Conservation (phyloP, 768 basidiomycete genomes). For the Suillus bovinus region DNA sequence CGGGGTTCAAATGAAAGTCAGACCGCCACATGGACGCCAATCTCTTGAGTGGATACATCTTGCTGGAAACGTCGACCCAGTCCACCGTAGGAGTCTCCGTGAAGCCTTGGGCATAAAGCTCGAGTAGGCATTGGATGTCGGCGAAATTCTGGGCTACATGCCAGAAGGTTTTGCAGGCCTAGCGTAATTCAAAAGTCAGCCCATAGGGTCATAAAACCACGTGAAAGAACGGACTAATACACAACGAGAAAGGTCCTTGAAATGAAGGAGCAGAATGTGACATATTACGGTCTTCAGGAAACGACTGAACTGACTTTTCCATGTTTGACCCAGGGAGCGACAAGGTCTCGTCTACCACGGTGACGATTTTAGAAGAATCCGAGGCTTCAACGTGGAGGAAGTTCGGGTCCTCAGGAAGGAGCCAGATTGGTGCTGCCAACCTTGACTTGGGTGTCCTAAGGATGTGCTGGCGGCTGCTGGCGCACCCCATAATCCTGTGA, state of each 20-base stretch:
- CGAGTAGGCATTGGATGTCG: neutral
- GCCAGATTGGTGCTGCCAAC: neutral
- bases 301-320: neutral
- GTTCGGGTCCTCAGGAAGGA: neutral
- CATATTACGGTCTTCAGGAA: neutral
- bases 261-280: conserved; percentile 1
- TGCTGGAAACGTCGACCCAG: neutral
- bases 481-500: neutral
- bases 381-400: neutral
- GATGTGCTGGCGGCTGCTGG: neutral
- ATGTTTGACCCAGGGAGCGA: neutral
- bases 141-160: neutral
- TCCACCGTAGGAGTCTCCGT: neutral
- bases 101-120: neutral
- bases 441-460: neutral
- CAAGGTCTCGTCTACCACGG: neutral
- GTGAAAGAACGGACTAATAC: neutral
- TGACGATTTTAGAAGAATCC: neutral
- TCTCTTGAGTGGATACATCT: neutral
- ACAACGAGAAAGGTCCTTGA: neutral
- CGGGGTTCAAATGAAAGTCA: neutral
- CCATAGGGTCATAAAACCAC: neutral
- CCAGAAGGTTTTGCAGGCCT: neutral
- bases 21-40: neutral
- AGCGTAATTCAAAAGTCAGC: neutral